These are phyloP conservation scores for Eutrema japonicum DNA, from an alignment of 345 rosid species.

Conservation along the genomic window DNA sequence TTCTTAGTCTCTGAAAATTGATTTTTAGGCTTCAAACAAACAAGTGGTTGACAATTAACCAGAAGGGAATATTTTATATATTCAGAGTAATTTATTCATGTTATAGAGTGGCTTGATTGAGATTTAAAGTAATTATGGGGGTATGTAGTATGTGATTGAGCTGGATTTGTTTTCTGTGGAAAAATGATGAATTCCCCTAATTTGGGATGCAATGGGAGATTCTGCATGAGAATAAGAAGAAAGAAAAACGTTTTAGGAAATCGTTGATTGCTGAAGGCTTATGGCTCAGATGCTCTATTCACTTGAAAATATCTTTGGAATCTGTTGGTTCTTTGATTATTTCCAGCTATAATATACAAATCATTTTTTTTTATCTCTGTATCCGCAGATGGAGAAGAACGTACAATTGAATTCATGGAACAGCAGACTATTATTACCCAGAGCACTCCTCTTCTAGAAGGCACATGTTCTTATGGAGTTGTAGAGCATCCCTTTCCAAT, in stretches of 20 bases:
- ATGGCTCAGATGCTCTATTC: neutral
- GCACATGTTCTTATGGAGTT: constrained; percentile 78
- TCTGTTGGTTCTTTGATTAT: neutral
- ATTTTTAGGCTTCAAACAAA: neutral
- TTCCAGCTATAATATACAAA: neutral
- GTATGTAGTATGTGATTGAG: neutral
- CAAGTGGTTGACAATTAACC: constrained; percentile 4
- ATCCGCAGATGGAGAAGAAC: constrained; percentile 84
- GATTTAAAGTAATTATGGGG: neutral
- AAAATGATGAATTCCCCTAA: neutral
- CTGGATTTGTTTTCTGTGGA: neutral
- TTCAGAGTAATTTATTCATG: neutral
- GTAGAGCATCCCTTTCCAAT: constrained; percentile 97
- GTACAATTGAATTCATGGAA: constrained; percentile 93
- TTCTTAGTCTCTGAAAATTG: neutral
- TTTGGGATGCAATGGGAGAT: neutral
- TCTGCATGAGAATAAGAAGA: neutral
- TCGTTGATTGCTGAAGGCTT: neutral
- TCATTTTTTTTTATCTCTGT: neutral
- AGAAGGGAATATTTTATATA: neutral
- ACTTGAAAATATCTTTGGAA: constrained; percentile 1
- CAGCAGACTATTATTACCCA: constrained; percentile 67
- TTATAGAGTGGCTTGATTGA: constrained; percentile 12
- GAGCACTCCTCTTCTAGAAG: constrained; percentile 85
- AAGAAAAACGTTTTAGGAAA: neutral